Conservation (phyloP, 2,329 filamentous ascomycete genomes). For the Aspergillus pseudoterreus region DNA sequence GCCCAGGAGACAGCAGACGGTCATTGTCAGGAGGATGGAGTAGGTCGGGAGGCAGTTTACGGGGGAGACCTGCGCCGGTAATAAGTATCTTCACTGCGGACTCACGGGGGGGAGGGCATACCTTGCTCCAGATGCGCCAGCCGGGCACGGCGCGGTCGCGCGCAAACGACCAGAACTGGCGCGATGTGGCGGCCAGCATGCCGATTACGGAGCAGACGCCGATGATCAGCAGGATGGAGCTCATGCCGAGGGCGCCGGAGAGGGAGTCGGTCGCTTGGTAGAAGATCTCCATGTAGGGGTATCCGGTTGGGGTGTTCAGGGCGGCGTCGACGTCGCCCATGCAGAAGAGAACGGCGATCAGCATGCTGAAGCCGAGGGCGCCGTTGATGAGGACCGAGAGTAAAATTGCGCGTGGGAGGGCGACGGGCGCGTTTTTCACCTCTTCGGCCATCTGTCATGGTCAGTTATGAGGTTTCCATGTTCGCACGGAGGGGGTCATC, state of each 20-base stretch:
- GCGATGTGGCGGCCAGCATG: conserved; percentile 45
- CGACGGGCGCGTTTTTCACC: conserved; percentile 32
- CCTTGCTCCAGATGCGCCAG: conserved; percentile 27
- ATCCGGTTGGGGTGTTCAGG: conserved; percentile 24
- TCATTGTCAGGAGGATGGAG: conserved; percentile 24
- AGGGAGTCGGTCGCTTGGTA: conserved; percentile 26
- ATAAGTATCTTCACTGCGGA: too few species aligned
- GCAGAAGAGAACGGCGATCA: conserved; percentile 38
- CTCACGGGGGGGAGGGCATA: conserved; percentile 6
- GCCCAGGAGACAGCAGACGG: conserved; percentile 25
- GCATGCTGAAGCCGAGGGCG: conserved; percentile 32
- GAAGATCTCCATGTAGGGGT: conserved; percentile 35
- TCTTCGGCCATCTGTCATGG: conserved; percentile 35
- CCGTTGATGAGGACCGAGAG: conserved; percentile 35
- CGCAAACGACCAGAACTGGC: conserved; percentile 27
- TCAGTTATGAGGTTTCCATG: too few species aligned
- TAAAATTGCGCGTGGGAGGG: conserved; percentile 36
- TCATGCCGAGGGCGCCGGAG: conserved; percentile 23
- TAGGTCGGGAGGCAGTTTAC: conserved; percentile 24
- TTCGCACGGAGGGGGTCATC: conserved; percentile 14
- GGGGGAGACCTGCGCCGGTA: conserved; percentile 16
- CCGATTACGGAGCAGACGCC: conserved; percentile 30
- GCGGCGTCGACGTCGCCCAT: conserved; percentile 30
- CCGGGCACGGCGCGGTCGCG: conserved; percentile 24
- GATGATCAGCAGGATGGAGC: conserved; percentile 25